Evolutionary conservation across 2,329 filamentous ascomycete species (phyloP).

Genomic region (Diaporthe humulicola): DNA sequence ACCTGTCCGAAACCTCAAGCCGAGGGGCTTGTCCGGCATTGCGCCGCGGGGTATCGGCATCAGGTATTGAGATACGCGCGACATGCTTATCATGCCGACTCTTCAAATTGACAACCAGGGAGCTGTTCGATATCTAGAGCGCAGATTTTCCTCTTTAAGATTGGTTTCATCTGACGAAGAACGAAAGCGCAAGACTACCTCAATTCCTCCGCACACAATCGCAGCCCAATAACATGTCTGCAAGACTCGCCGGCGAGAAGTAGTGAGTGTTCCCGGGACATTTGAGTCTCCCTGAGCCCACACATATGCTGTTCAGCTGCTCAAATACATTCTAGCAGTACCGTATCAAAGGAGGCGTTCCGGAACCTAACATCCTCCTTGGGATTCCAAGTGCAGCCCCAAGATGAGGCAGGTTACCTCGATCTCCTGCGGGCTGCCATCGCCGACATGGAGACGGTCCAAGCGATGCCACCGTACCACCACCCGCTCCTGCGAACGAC

Average conservation of each 20-base stretch:
- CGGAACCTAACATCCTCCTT: conserved; percentile 16
- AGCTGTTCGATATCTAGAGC: background rate
- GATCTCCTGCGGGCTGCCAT: conserved; percentile 29
- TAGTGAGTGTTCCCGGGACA: background rate
- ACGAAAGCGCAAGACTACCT: background rate
- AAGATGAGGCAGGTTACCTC: conserved; percentile 35
- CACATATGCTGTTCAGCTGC: background rate
- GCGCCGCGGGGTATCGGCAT: conserved; percentile 25
- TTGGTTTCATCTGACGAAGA: background rate
- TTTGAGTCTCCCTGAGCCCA: background rate
- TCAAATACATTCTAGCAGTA: background rate
- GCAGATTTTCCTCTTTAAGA: background rate
- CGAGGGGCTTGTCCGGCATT: background rate
- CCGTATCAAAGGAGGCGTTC: conserved; percentile 11
- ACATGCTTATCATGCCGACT: background rate
- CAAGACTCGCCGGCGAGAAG: background rate
- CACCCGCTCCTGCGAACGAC: conserved; percentile 19
- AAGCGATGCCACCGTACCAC: conserved; percentile 29
- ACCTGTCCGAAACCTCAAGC: background rate
- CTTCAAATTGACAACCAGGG: background rate
- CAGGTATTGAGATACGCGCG: background rate
- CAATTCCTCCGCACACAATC: background rate
- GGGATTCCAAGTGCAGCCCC: conserved; percentile 33
- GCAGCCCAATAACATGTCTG: background rate
- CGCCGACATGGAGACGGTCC: conserved; percentile 34